A percentile compares a stretch with the other conserved stretches of the same genome.
Conservation (phyloP, 345 rosid genomes). For the Populus euphratica region DNA sequence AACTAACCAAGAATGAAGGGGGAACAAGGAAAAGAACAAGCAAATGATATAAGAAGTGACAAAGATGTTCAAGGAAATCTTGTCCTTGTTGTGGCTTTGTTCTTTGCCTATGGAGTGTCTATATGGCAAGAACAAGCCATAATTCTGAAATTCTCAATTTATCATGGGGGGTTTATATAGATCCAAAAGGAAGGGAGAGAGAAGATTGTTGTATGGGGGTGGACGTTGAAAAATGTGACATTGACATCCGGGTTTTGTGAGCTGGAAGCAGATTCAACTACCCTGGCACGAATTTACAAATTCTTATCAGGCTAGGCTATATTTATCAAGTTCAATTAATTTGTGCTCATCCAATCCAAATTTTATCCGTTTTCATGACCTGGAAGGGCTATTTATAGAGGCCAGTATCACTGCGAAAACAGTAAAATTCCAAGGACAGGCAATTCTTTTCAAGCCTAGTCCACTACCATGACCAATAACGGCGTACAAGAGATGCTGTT, state of each 20-base stretch:
- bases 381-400: no score
- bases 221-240: conserved; percentile 38
- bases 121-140: neutral
- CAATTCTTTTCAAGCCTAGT: no score
- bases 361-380: neutral
- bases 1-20: neutral
- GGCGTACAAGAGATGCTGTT: no score
- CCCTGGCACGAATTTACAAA: conserved; percentile 15
- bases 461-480: no score
- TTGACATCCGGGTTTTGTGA: neutral
- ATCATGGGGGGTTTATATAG: neutral
- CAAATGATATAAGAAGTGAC: neutral
- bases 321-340: neutral
- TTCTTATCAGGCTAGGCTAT: no score
- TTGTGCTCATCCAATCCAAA: no score
- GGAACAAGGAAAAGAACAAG: neutral
- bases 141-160: neutral
- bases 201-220: conserved; percentile 1
- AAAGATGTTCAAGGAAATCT: no score
- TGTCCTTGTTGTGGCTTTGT: neutral
- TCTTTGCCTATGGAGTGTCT: neutral
- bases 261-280: conserved; percentile 32
- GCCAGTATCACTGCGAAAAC: no score
- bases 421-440: no score
- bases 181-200: neutral